phyloP scores from a whole-genome alignment of 1,284 basidiomycete species.

The Anthracocystis panici-leucophaei region DNA sequence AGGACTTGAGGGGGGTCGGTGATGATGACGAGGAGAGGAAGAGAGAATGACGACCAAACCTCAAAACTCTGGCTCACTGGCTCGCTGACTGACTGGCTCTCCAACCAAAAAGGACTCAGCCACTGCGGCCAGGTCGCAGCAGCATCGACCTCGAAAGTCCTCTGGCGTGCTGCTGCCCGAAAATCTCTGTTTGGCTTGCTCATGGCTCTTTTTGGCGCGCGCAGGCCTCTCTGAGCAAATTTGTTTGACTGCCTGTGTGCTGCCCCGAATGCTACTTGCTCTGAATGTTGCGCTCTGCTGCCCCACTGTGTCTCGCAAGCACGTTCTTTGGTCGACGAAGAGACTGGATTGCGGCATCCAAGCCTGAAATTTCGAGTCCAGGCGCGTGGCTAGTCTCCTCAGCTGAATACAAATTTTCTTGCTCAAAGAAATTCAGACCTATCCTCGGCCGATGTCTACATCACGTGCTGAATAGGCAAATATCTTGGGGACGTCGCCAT shows the following conservation, averaged over 20 bases:
- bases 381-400: not conserved
- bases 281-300: constrained; percentile 4
- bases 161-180: constrained; percentile 20
- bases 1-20: constrained; percentile 50
- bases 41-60: constrained; percentile 39
- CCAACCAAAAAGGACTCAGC: constrained; percentile 11
- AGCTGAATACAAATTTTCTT: not conserved
- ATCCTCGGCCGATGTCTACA: not conserved
- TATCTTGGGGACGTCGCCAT: not conserved
- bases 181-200: constrained; percentile 12
- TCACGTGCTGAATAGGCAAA: constrained; percentile 1
- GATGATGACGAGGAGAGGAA: constrained; percentile 50
- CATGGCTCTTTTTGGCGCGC: constrained; percentile 13
- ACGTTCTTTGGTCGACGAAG: constrained; percentile 9
- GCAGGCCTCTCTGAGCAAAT: constrained; percentile 3
- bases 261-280: not conserved
- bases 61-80: constrained; percentile 37
- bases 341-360: constrained; percentile 33
- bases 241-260: not conserved
- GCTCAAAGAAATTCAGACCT: not conserved
- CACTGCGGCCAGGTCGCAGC: constrained; percentile 8
- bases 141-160: not conserved
- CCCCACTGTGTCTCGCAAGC: not conserved
- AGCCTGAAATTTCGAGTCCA: not conserved
- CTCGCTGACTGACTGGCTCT: constrained; percentile 10